Conservation (phyloP, 192 early-diverging fungal genomes). For the Coemansia javaensis region DNA sequence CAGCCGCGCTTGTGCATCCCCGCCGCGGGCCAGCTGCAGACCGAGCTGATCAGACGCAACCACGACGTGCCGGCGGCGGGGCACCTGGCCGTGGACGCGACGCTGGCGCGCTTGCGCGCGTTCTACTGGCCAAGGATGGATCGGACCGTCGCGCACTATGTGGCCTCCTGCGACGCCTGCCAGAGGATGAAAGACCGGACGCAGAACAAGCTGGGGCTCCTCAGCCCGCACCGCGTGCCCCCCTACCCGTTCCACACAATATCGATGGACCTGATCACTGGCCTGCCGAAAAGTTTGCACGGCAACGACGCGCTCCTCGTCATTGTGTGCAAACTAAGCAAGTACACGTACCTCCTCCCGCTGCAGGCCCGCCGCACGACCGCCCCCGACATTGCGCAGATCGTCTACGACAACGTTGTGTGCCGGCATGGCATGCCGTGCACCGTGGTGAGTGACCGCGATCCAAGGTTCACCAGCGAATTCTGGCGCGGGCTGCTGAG, state of each 20-base stretch:
- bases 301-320: neutral
- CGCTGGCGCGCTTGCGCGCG: neutral
- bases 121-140: constrained; percentile 1
- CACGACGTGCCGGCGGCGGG: neutral
- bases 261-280: neutral
- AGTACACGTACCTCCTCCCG: constrained; percentile 1
- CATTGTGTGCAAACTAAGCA: neutral
- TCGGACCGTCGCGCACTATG: neutral
- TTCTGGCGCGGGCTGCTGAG: neutral
- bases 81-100: neutral
- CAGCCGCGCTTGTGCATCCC: neutral
- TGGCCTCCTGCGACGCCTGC: neutral
- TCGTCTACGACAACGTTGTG: neutral
- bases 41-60: neutral
- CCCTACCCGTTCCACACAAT: neutral
- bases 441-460: neutral
- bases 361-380: neutral
- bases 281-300: neutral
- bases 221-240: neutral
- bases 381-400: neutral
- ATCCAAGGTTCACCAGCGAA: neutral
- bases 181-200: neutral
- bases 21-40: neutral
- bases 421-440: neutral
- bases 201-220: neutral